Evolutionary conservation across 164 flowering plant species (phyloP).

Genomic region (Akebia trifoliata): DNA sequence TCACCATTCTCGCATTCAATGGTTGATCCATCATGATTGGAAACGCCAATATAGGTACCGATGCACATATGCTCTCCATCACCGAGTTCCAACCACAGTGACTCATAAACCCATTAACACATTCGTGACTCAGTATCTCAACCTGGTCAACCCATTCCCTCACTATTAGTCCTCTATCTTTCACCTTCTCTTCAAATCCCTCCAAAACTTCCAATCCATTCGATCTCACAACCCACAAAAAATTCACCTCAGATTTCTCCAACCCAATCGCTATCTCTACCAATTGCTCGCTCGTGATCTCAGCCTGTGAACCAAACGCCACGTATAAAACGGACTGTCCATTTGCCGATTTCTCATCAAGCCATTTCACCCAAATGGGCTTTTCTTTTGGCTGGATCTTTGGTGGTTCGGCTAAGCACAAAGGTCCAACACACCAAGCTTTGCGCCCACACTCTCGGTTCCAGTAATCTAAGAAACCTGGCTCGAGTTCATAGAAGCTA

Average conservation of each 20-base stretch:
- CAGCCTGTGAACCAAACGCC: slow-evolving; percentile 56
- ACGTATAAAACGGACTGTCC: slow-evolving; percentile 38
- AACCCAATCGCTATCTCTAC: slow-evolving; percentile 35
- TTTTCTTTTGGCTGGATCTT: no score
- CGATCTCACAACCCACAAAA: slow-evolving; percentile 36
- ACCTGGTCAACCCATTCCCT: slow-evolving; percentile 27
- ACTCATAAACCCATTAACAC: slow-evolving; percentile 28
- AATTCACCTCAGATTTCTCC: slow-evolving; percentile 26
- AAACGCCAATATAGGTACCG: slow-evolving; percentile 29
- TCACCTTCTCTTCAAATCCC: slow-evolving; percentile 34
- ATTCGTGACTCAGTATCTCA: slow-evolving; percentile 19
- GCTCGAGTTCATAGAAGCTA: slow-evolving; percentile 42
- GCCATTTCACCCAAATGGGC: no score
- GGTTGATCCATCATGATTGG: slow-evolving; percentile 32
- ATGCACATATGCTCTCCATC: slow-evolving; percentile 25
- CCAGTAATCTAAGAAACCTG: slow-evolving; percentile 24
- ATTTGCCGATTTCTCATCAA: slow-evolving; percentile 25
- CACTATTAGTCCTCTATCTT: slow-evolving; percentile 37
- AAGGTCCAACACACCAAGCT: slow-evolving; percentile 34
- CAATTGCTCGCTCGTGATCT: slow-evolving; percentile 31
- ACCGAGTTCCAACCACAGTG: slow-evolving; percentile 42
- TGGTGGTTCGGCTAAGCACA: no score
- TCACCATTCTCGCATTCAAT: slow-evolving; percentile 28
- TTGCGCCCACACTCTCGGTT: slow-evolving; percentile 13
- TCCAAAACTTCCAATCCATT: slow-evolving; percentile 11